Percentiles rank a stretch among this genome's conserved stretches.
phyloP scores from a whole-genome alignment of 768 basidiomycete species.

The Termitomyces sp. region DNA sequence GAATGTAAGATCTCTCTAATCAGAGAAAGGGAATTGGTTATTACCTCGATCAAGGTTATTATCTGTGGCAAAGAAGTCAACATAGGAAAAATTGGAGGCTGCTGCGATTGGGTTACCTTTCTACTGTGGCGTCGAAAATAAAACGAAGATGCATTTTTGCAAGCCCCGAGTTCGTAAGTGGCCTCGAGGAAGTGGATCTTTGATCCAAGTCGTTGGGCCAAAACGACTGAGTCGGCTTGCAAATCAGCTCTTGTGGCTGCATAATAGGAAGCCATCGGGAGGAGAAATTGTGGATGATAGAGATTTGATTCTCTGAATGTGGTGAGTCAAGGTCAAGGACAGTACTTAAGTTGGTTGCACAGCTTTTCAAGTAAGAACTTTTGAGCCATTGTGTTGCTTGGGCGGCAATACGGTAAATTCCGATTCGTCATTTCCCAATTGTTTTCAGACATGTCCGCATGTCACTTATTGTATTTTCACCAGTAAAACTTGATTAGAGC shows the following conservation, averaged over 20 bases:
- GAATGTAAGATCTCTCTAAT: constrained; percentile 7
- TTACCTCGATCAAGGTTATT: constrained; percentile 50
- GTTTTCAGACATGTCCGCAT: constrained; percentile 19
- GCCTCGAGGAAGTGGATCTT: constrained; percentile 29
- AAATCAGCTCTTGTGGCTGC: constrained; percentile 16
- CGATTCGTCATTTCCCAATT: constrained; percentile 27
- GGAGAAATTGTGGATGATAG: constrained; percentile 4
- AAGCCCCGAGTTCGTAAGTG: constrained; percentile 24
- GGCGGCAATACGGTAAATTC: constrained; percentile 26
- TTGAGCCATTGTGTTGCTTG: constrained; percentile 11
- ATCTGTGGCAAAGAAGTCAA: constrained; percentile 31
- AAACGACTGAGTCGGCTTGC: constrained; percentile 21
- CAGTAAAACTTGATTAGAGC: constrained; percentile 1
- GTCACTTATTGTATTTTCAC: background rate
- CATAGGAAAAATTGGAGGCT: constrained; percentile 1
- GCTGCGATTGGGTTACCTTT: constrained; percentile 25
- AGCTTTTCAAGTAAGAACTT: constrained; percentile 14
- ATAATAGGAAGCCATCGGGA: constrained; percentile 7
- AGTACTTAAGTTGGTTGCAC: constrained; percentile 11
- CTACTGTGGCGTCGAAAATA: constrained; percentile 26
- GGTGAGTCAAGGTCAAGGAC: constrained; percentile 9
- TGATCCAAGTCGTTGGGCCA: constrained; percentile 26
- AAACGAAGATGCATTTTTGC: constrained; percentile 15
- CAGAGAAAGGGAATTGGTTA: constrained; percentile 1
- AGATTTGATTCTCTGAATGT: constrained; percentile 10